phyloP scores from a whole-genome alignment of 2,329 filamentous ascomycete species.

The Dactylellina leptospora region DNA sequence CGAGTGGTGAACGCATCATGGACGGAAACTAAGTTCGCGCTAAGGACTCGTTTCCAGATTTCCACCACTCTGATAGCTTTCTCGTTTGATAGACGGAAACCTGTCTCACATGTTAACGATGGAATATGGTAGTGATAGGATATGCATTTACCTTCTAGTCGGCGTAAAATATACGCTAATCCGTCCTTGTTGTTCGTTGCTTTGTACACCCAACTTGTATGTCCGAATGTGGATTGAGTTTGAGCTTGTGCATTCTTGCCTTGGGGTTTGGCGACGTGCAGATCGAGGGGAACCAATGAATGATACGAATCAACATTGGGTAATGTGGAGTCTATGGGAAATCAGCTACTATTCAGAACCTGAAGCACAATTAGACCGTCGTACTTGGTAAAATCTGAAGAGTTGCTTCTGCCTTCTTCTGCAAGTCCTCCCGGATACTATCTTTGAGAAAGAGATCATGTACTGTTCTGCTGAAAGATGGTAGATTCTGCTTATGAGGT shows the following conservation, averaged over 20 bases:
- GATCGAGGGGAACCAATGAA: constrained; percentile 88
- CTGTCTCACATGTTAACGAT: constrained; percentile 60
- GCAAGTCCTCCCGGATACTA: constrained; percentile 83
- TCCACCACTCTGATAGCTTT: constrained; percentile 85
- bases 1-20: constrained; percentile 93
- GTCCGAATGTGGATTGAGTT: constrained; percentile 80
- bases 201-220: constrained; percentile 94
- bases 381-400: constrained; percentile 82
- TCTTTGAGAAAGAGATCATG: constrained; percentile 94
- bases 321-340: constrained; percentile 69
- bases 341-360: constrained; percentile 20
- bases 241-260: constrained; percentile 64
- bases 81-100: constrained; percentile 87
- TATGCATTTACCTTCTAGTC: constrained; percentile 74
- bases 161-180: constrained; percentile 82
- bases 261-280: constrained; percentile 58
- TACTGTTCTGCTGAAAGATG: constrained; percentile 83
- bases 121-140: background rate
- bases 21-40: constrained; percentile 81
- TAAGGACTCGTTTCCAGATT: constrained; percentile 86
- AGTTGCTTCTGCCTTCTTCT: constrained; percentile 85
- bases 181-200: constrained; percentile 88
- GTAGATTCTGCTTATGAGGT: constrained; percentile 79
- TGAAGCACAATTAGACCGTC: too few relatives aligned
- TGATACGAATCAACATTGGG: constrained; percentile 88